Percentiles rank a stretch among this genome's conserved stretches.
Conservation (phyloP, 805 yeast genomes). For the Lachancea sp. region DNA sequence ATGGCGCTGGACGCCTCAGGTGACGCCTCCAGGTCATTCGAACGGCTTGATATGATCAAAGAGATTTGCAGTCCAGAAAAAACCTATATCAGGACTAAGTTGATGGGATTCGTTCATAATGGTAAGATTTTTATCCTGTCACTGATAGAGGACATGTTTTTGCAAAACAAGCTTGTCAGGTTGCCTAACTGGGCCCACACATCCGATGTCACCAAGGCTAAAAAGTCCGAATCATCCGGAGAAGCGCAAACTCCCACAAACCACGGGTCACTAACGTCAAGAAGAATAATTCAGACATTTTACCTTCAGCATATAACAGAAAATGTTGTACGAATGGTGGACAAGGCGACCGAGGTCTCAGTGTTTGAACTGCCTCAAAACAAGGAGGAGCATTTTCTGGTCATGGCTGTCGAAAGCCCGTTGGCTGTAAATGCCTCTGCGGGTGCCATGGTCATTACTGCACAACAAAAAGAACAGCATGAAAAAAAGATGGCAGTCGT, state of each 20-base stretch:
- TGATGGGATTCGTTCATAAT: constrained; percentile 79
- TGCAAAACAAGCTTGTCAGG: constrained; percentile 44
- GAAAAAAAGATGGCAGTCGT: constrained; percentile 29
- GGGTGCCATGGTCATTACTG: constrained; percentile 9
- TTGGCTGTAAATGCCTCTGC: constrained; percentile 31
- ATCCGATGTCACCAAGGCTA: constrained; percentile 23
- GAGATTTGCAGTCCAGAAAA: constrained; percentile 24
- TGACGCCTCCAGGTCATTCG: constrained; percentile 10
- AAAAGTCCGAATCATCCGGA: constrained; percentile 4
- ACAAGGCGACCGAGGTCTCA: constrained; percentile 81
- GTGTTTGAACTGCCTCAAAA: constrained; percentile 59
- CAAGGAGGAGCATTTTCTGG: constrained; percentile 68
- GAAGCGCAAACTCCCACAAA: not conserved
- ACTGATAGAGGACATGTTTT: constrained; percentile 81
- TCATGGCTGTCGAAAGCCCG: constrained; percentile 75
- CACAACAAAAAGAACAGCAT: constrained; percentile 14
- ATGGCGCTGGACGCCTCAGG: not conserved
- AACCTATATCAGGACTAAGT: constrained; percentile 75
- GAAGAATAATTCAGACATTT: constrained; percentile 39
- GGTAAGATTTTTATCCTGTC: constrained; percentile 89
- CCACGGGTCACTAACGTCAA: constrained; percentile 4
- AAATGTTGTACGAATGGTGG: constrained; percentile 73
- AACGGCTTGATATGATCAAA: constrained; percentile 25
- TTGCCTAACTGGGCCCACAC: constrained; percentile 34
- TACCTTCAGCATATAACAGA: constrained; percentile 84